phyloP scores from a whole-genome alignment of 108 stramenopile species.

The Cyclotella atomus region DNA sequence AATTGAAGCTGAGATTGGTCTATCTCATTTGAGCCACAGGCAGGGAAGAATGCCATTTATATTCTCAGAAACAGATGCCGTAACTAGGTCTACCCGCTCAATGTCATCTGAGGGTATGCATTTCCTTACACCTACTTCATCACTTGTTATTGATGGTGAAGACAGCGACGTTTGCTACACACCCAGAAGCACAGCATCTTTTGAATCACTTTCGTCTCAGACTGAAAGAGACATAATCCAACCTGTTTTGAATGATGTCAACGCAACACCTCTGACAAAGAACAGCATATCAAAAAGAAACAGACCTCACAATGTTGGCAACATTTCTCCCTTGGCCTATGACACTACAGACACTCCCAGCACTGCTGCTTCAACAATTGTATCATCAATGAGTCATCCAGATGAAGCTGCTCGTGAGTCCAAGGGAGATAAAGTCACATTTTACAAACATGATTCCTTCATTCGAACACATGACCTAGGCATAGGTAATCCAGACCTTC shows the following conservation, averaged over 20 bases:
- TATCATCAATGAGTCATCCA: neutral
- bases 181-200: constrained; percentile 32
- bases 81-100: constrained; percentile 12
- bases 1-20: constrained; percentile 28
- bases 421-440: neutral
- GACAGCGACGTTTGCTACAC: constrained; percentile 33
- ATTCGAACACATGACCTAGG: constrained; percentile 52
- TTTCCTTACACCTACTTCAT: constrained; percentile 32
- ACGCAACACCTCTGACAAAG: constrained; percentile 29
- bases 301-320: constrained; percentile 3
- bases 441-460: constrained; percentile 35
- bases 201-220: constrained; percentile 23
- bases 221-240: constrained; percentile 16
- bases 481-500: constrained; percentile 4
- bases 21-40: constrained; percentile 10
- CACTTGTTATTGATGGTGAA: constrained; percentile 21
- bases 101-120: constrained; percentile 26
- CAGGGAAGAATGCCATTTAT: constrained; percentile 7
- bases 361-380: constrained; percentile 33
- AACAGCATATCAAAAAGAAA: constrained; percentile 8
- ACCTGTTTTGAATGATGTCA: constrained; percentile 5
- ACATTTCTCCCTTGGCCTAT: constrained; percentile 2
- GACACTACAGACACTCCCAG: constrained; percentile 31
- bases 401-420: constrained; percentile 1
- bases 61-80: neutral